phyloP scores from a whole-genome alignment of 805 yeast genomes.

The Yarrowia sp. region DNA sequence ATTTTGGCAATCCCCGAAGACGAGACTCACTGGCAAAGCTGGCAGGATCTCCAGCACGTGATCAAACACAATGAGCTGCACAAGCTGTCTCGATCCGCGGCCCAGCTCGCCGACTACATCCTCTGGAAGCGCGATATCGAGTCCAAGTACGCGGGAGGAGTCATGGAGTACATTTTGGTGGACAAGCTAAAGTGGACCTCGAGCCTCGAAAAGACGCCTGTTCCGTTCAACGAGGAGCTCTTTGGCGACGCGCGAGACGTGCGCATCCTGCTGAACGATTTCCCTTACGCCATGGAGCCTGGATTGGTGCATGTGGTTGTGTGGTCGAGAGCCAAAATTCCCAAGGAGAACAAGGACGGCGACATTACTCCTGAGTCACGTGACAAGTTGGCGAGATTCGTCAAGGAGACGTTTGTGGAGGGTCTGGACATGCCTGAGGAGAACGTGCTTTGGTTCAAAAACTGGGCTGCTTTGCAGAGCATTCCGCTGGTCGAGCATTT shows the following conservation, averaged over 20 bases:
- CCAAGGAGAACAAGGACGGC: conserved; percentile 45
- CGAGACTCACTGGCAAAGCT: not conserved
- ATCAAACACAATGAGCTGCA: conserved; percentile 12
- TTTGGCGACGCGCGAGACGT: conserved; percentile 39
- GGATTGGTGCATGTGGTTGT: conserved; percentile 54
- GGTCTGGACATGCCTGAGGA: conserved; percentile 41
- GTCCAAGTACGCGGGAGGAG: conserved; percentile 18
- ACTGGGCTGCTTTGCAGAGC: conserved; percentile 56
- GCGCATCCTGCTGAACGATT: conserved; percentile 51
- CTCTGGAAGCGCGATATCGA: conserved; percentile 12
- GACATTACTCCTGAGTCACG: conserved; percentile 45
- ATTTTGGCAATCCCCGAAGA: conserved; percentile 9
- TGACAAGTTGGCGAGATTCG: conserved; percentile 43
- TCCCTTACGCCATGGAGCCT: conserved; percentile 53
- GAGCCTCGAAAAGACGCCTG: not conserved
- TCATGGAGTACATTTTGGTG: conserved; percentile 24
- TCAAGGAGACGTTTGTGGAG: conserved; percentile 45
- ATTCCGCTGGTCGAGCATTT: conserved; percentile 56
- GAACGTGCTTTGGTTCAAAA: conserved; percentile 54
- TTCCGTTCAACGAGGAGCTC: not conserved
- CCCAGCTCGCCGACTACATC: conserved; percentile 10
- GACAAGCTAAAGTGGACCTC: conserved; percentile 10
- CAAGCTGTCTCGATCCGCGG: conserved; percentile 2
- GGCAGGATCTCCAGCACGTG: conserved; percentile 6
- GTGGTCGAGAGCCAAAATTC: conserved; percentile 52